phyloP scores from a whole-genome alignment of 371 early-diverging fungal species.

The Apophysomyces ossiformis region DNA sequence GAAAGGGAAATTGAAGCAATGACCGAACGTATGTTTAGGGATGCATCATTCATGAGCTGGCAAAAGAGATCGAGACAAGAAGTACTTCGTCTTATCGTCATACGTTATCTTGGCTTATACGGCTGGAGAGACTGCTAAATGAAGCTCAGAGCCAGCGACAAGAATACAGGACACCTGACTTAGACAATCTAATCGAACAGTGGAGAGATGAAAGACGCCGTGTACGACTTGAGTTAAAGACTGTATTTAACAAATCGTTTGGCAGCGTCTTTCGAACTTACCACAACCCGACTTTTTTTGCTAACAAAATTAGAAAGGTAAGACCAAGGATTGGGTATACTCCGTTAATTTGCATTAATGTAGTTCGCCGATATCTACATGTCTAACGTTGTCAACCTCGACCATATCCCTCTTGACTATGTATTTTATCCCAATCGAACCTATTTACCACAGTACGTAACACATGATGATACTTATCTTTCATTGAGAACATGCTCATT shows the following conservation, averaged over 20 bases:
- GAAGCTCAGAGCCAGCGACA: slow-evolving; percentile 55
- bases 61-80: slow-evolving; percentile 57
- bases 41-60: slow-evolving; percentile 71
- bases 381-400: slow-evolving; percentile 61
- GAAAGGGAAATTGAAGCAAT: not conserved
- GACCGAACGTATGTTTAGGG: slow-evolving; percentile 19
- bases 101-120: slow-evolving; percentile 56
- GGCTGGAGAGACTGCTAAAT: slow-evolving; percentile 59
- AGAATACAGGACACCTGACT: slow-evolving; percentile 30
- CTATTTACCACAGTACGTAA: slow-evolving; percentile 65
- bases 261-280: slow-evolving; percentile 72
- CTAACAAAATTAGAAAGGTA: slow-evolving; percentile 62
- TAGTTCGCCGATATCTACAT: slow-evolving; percentile 60
- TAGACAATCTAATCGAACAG: slow-evolving; percentile 46
- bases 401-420: slow-evolving; percentile 60
- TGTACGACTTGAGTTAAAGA: slow-evolving; percentile 51
- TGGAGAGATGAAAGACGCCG: slow-evolving; percentile 56
- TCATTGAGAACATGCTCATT: not conserved
- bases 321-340: not conserved
- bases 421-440: slow-evolving; percentile 68
- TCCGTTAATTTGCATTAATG: not conserved
- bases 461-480: not conserved
- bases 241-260: slow-evolving; percentile 63
- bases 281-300: slow-evolving; percentile 68
- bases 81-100: slow-evolving; percentile 58